Base-by-base conservation (phyloP, 768 basidiomycete species). In the Mycena galericulata region DNA sequence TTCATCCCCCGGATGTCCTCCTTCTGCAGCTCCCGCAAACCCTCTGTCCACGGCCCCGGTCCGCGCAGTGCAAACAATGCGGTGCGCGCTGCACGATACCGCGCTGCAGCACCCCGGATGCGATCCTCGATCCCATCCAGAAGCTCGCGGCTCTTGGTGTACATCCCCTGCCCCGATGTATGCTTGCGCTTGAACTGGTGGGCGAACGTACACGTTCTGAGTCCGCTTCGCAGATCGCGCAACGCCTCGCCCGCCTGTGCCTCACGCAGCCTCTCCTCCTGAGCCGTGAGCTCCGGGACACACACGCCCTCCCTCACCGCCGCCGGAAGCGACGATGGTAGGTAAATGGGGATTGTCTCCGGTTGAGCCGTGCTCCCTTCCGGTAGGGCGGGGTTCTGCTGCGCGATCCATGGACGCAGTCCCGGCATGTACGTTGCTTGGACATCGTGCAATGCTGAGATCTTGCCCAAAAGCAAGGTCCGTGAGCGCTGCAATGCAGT, bases 171-270 rank as follows among this genome's bases (percentile, higher is more conserved):
- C 10, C 69, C 64, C 1, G 45, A 36, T 1, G 56, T 65, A 26
- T 75, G 62, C 26, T 67, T 65, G 36, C 41, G 56, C 56, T 74
- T 74, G 57, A 70, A 73, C 24, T 69, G 64, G 14, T 61, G 64
- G 0, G 72, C 67, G 15, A 70, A 68, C 3, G 53, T 69, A 3
- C 68, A 50, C 2, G 68, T 74, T 4, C 73, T 43, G 4, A 75
- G 65, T 24, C 67, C 67, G 0, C 56, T 47, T 4, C 72, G 73
- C 11, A 76, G 53, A 18, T 62, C 36, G 4, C 12, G n/a, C 8
- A 77, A 47, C 10, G 72, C 72, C 24, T 73, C 72, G 9, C 26
- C 41, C 3, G 71, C 63, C 56, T 75, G 73, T 18, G 71, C 75
- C 30, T 53, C 43, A 3, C 72, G 74, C 6, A 76, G 68, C 11